These are phyloP conservation scores for Quercus lobata DNA, from an alignment of 331 rosid species.

Conservation along the genomic window DNA sequence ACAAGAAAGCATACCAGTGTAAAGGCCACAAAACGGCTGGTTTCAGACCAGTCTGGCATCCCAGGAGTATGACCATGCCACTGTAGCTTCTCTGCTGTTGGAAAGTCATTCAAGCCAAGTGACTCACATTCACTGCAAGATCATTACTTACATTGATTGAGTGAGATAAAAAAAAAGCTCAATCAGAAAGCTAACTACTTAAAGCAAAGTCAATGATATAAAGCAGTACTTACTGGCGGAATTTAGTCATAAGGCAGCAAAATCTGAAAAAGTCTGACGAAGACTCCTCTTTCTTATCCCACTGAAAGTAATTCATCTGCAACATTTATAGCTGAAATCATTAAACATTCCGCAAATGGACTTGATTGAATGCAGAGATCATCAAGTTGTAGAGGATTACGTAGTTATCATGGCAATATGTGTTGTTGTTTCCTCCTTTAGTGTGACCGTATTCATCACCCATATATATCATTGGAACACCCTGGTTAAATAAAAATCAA, in stretches of 20 bases:
- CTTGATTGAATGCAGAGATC: conserved; percentile 1
- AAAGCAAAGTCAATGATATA: conserved; percentile 1
- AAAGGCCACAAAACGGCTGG: conserved; percentile 89
- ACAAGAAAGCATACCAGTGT: conserved; percentile 53
- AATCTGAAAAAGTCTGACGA: conserved; percentile 78
- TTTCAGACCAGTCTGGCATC: conserved; percentile 81
- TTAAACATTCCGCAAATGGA: conserved; percentile 6
- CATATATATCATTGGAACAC: conserved; percentile 92
- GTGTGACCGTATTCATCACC: conserved; percentile 99
- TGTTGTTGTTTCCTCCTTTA: conserved; percentile 95
- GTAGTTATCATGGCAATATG: conserved; percentile 91
- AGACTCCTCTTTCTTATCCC: conserved; percentile 89
- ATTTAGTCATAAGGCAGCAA: conserved; percentile 71
- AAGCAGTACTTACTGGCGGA: conserved; percentile 53
- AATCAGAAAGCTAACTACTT: conserved; percentile 6
- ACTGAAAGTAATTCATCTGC: conserved; percentile 84
- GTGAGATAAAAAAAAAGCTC: not conserved
- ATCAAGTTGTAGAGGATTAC: conserved; percentile 45
- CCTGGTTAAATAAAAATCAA: conserved; percentile 44
- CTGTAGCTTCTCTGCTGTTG: conserved; percentile 85
- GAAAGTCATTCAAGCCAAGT: conserved; percentile 76
- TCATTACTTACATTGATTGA: conserved; percentile 8
- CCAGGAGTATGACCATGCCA: conserved; percentile 94
- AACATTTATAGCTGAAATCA: conserved; percentile 17
- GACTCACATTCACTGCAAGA: conserved; percentile 86